Evolutionary conservation across 1,284 basidiomycete species (phyloP).

Genomic region (Pseudozyma hubeiensis): DNA sequence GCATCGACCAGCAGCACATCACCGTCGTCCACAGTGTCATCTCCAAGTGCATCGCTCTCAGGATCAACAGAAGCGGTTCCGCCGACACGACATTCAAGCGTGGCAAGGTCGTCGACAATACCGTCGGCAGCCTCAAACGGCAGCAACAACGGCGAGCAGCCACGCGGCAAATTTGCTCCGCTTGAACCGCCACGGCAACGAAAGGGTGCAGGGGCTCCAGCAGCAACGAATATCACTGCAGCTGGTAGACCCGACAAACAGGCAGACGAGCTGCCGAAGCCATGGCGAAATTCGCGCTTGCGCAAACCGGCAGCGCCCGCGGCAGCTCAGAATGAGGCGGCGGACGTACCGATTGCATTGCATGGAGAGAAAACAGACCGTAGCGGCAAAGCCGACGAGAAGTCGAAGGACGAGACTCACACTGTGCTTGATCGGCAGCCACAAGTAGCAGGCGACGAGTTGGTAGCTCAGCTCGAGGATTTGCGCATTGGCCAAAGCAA

Average conservation of each 20-base stretch:
- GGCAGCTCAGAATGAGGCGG: neutral
- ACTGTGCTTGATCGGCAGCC: neutral
- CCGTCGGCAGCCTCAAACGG: neutral
- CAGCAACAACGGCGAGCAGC: neutral
- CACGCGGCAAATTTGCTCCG: constrained; percentile 16
- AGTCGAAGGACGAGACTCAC: neutral
- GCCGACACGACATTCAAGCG: constrained; percentile 8
- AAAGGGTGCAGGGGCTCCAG: neutral
- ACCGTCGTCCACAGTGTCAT: neutral
- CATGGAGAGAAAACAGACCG: constrained; percentile 4
- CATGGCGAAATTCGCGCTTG: constrained; percentile 35
- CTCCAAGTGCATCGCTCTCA: neutral
- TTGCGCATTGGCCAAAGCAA: constrained; percentile 16
- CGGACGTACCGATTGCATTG: constrained; percentile 10
- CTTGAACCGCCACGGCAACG: constrained; percentile 2
- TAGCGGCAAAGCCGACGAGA: neutral
- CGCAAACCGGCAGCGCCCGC: constrained; percentile 15
- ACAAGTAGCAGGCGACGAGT: constrained; percentile 21
- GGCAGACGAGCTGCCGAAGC: neutral
- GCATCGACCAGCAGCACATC: neutral
- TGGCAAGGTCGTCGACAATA: constrained; percentile 1
- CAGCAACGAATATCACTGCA: neutral
- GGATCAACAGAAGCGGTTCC: neutral
- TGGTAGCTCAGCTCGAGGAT: constrained; percentile 19
- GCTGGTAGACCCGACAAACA: neutral